These are phyloP conservation scores for Nannochloropsis salina DNA, from an alignment of 108 stramenopile species.

Conservation along the genomic window DNA sequence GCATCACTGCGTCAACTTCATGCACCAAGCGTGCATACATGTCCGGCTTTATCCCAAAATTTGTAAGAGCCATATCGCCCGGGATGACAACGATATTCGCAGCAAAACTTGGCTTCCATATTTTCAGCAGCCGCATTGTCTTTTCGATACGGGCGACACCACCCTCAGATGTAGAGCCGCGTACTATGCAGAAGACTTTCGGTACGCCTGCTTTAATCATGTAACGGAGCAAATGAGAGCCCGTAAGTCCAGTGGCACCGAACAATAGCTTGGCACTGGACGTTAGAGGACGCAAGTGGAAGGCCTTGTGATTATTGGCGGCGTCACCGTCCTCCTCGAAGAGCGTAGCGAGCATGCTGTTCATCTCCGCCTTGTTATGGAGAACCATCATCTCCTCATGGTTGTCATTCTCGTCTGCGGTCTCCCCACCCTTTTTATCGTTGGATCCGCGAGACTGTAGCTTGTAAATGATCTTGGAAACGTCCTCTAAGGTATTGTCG, in stretches of 20 bases:
- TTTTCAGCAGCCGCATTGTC: not conserved
- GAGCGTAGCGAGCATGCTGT: constrained; percentile 8
- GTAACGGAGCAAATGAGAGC: not conserved
- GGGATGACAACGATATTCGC: not conserved
- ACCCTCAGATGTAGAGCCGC: not conserved
- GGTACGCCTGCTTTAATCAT: not conserved
- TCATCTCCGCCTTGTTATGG: constrained; percentile 15
- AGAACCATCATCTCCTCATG: not conserved
- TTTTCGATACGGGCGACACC: constrained; percentile 10
- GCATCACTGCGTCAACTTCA: not conserved
- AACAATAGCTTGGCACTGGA: not conserved
- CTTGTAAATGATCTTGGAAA: not conserved
- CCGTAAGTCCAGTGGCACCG: not conserved
- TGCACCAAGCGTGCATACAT: not conserved
- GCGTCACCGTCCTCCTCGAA: not conserved
- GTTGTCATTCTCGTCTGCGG: not conserved
- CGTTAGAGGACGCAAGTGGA: not conserved
- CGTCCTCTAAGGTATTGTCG: not conserved
- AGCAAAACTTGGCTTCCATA: not conserved
- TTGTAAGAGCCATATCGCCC: not conserved
- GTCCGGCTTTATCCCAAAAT: not conserved
- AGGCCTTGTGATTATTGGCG: not conserved
- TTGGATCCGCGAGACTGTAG: not conserved
- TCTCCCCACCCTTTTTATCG: constrained; percentile 16
- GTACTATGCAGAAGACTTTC: constrained; percentile 17